A percentile compares a stretch with the other conserved stretches of the same genome.
Conservation (phyloP, 2,329 filamentous ascomycete genomes). For the Talaromyces atroroseus region DNA sequence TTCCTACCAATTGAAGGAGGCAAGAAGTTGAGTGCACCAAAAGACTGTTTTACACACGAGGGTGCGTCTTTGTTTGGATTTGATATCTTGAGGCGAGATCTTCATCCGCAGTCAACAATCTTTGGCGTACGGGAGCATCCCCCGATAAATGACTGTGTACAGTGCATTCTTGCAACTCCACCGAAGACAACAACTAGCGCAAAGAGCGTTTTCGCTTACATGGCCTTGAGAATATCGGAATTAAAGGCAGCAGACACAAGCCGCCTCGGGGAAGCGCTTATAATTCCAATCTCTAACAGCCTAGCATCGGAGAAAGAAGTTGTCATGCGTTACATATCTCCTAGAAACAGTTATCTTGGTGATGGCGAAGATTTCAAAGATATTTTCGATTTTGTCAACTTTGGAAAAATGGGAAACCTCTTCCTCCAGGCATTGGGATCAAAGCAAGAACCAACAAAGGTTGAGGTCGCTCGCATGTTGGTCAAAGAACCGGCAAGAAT, state of each 20-base stretch:
- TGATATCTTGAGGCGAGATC: slow-evolving; percentile 65
- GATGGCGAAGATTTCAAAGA: slow-evolving; percentile 67
- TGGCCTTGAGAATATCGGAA: slow-evolving; percentile 70
- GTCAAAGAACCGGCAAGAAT: slow-evolving; percentile 77
- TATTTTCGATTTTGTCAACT: slow-evolving; percentile 96
- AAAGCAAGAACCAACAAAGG: slow-evolving; percentile 81
- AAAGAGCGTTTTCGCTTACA: slow-evolving; percentile 71
- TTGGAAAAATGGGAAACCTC: slow-evolving; percentile 77
- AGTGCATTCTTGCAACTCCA: slow-evolving; percentile 64
- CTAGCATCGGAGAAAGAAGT: slow-evolving; percentile 37
- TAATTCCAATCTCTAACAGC: slow-evolving; percentile 60
- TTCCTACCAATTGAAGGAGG: slow-evolving; percentile 69
- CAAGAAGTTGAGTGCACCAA: slow-evolving; percentile 63
- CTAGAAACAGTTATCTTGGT: slow-evolving; percentile 75
- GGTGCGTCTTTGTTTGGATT: slow-evolving; percentile 74
- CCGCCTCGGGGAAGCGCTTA: slow-evolving; percentile 58
- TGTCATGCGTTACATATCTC: slow-evolving; percentile 55
- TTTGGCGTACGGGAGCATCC: slow-evolving; percentile 84
- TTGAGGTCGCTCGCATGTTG: slow-evolving; percentile 78
- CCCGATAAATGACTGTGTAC: slow-evolving; percentile 68
- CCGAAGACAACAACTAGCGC: slow-evolving; percentile 64
- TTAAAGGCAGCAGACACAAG: slow-evolving; percentile 57
- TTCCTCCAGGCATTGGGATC: slow-evolving; percentile 87
- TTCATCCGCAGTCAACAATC: slow-evolving; percentile 75
- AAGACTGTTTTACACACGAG: slow-evolving; percentile 76